Percentiles rank a stretch among this genome's conserved stretches.
These are phyloP conservation scores for Talaromyces sp. DNA, from an alignment of 2,329 filamentous ascomycete genomes.

Conservation along the genomic window DNA sequence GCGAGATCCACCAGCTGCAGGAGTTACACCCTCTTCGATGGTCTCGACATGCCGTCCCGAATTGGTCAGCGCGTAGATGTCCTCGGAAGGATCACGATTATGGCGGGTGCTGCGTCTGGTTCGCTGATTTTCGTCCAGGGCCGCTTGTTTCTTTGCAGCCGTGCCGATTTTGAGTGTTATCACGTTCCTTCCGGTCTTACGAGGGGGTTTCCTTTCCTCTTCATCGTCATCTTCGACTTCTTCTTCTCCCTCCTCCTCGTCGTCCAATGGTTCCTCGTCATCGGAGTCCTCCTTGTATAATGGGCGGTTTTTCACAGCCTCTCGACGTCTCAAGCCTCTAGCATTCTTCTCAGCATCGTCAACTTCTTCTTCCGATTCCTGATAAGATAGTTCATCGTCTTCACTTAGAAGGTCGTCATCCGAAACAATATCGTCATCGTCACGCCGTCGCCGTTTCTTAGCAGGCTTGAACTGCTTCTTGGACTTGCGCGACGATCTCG, in stretches of 20 bases:
- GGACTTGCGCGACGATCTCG: constrained; percentile 30
- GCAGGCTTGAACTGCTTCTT: constrained; percentile 33
- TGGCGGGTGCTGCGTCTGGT: constrained; percentile 56
- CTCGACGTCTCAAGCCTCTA: constrained; percentile 54
- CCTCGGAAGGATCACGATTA: constrained; percentile 54
- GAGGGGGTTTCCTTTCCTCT: constrained; percentile 21
- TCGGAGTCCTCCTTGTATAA: constrained; percentile 55
- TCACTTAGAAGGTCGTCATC: constrained; percentile 40
- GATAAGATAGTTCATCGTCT: constrained; percentile 41
- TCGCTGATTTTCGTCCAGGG: constrained; percentile 24
- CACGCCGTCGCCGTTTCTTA: constrained; percentile 44
- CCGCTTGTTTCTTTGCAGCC: constrained; percentile 28
- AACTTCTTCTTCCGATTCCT: constrained; percentile 42
- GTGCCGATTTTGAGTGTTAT: constrained; percentile 32
- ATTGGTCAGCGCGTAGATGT: constrained; percentile 56
- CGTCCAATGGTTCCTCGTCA: constrained; percentile 29
- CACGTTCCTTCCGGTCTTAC: constrained; percentile 24
- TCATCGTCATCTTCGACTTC: constrained; percentile 24
- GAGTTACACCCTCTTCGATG: constrained; percentile 47
- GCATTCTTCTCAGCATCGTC: constrained; percentile 51
- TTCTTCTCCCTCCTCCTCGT: constrained; percentile 36
- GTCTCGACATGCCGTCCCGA: constrained; percentile 57
- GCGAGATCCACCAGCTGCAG: constrained; percentile 48
- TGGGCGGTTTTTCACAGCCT: constrained; percentile 52
- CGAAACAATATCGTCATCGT: constrained; percentile 29